Base-by-base conservation (phyloP, 495 filamentous ascomycete genomes). In the Bathelium albidoporum region DNA sequence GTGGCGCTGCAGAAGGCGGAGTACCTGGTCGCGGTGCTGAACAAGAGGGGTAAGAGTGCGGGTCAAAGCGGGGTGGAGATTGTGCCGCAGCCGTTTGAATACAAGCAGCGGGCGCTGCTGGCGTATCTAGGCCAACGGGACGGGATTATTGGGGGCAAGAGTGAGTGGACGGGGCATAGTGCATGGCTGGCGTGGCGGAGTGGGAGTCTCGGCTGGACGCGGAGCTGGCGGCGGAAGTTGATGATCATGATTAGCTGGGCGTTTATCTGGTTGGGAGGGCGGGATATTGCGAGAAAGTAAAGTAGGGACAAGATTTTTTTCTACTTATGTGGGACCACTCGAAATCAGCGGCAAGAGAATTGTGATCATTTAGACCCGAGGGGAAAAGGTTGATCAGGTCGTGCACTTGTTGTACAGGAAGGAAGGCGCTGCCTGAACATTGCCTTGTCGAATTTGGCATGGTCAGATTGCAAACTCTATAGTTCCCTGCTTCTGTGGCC, bases 1-100 rank as follows among this genome's bases (percentile, higher is more conserved):
- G 72, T 74, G 4, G 72, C 72, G 12, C 29, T 65, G 11, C 72
- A 74, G 64, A 74, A 74, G 60, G 72, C 70, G 5, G 59, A 66
- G n/a, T 74, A 70, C 52, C 36, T 74, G 18, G 64, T 68, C 60
- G n/a, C 67, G 11, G 24, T 55, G 31, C 59, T 71, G 36, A 69
- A 71, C 44, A 63, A 59, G 28, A 28, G 58, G 26, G 49, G 20
- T n/a, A 26, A 20, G 4, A 29, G 18, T 14, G 12, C 3, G 44
- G 44, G 4, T 1, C 22, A 20, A 0, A 20, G 22, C 2, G 49
- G 49, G 32, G 16, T 18, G 41, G 49, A 1, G 58, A 60, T 39
- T 12, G 3, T 11, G 28, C 20, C 55, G 44, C 53, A 43, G 55
- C 44, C 61, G 1, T 66, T 66, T 53, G 59, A 66, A 28, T 70